Base-by-base conservation (phyloP, 257 asterid species). In the Rauvolfia tetraphylla region DNA sequence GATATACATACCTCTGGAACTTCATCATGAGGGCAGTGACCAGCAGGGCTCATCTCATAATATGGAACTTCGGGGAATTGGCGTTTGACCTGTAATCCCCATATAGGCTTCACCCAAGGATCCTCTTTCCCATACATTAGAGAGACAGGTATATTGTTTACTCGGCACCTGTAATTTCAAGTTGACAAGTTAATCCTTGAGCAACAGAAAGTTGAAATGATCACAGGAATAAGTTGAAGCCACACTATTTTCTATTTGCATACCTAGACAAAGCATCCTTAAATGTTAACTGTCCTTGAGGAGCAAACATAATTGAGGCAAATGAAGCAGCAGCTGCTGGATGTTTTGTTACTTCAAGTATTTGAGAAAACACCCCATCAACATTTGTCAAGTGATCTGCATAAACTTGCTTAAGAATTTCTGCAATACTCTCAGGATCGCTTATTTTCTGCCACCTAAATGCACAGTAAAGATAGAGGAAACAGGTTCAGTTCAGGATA, bases 1-100 rank as follows among this genome's bases (percentile, higher is more conserved):
- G 34, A 67, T 51, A 1, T 87, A n/a, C n/a, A n/a, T n/a, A 94
- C 98, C 99, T 95, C 99, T 31, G 98, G 96, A 79, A 95, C 98
- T 85, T 95, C 99, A 71, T 95, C 98, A 75, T 92, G 99, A 65
- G 99, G 99, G 89, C 99, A 95, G 83, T 95, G 99, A 76, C 98
- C 99, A 56, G 98, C 97, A 0, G 98, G 99, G 77, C 94, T 95
- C 15, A 95, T 92, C 85, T 89, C 96, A 61, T 95, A 95, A 77
- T 89, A 95, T 46, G 98, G 96, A 80, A 92, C 95, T 73, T 90
- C 86, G 0, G 93, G 97, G 53, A 95, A 78, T 76, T 85, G 91
- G 5, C 76, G 75, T 70, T 92, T 95, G 74, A 87, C 96, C 79
- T 83, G 91, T 36, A 88, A 70, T 57, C 96, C 99, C 86, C 90